phyloP scores from a whole-genome alignment of 768 basidiomycete genomes.

The Suillus weaverae region DNA sequence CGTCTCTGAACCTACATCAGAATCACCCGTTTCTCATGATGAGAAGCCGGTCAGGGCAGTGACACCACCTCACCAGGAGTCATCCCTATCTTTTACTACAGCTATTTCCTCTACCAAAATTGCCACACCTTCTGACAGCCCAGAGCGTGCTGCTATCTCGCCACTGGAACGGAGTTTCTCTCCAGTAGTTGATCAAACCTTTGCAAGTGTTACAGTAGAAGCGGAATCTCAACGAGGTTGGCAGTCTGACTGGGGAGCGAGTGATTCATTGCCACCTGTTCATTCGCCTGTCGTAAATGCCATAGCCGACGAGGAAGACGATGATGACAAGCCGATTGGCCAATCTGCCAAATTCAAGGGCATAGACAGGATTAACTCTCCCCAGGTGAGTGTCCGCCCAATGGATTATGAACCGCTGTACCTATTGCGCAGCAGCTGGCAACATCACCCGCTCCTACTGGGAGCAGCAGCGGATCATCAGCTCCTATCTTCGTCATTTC shows the following conservation, averaged over 20 bases:
- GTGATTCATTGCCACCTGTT: slow-evolving; percentile 23
- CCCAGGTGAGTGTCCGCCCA: slow-evolving; percentile 16
- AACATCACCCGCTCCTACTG: slow-evolving; percentile 14
- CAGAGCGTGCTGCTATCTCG: slow-evolving; percentile 29
- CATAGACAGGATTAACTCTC: slow-evolving; percentile 21
- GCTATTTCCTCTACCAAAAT: slow-evolving; percentile 15
- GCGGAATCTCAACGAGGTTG: slow-evolving; percentile 51
- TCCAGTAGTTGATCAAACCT: slow-evolving; percentile 29
- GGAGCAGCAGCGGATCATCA: slow-evolving; percentile 43
- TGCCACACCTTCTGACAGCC: slow-evolving; percentile 18
- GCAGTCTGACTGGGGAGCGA: slow-evolving; percentile 49
- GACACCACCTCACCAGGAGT: slow-evolving; percentile 18
- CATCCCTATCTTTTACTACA: slow-evolving; percentile 11
- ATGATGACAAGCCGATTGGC: slow-evolving; percentile 68
- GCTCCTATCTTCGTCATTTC: slow-evolving; percentile 80
- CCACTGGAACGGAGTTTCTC: slow-evolving; percentile 29
- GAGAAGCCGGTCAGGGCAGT: slow-evolving; percentile 4
- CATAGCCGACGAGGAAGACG: slow-evolving; percentile 52
- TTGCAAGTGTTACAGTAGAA: slow-evolving; percentile 47
- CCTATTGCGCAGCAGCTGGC: slow-evolving; percentile 16
- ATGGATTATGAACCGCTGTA: neutral
- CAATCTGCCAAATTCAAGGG: slow-evolving; percentile 40
- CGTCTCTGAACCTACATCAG: slow-evolving; percentile 11
- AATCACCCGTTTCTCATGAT: slow-evolving; percentile 15
- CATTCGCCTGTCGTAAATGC: slow-evolving; percentile 22